Evolutionary conservation across 2,329 filamentous ascomycete species (phyloP).

Genomic region (Sporothrix brunneoviolacea): DNA sequence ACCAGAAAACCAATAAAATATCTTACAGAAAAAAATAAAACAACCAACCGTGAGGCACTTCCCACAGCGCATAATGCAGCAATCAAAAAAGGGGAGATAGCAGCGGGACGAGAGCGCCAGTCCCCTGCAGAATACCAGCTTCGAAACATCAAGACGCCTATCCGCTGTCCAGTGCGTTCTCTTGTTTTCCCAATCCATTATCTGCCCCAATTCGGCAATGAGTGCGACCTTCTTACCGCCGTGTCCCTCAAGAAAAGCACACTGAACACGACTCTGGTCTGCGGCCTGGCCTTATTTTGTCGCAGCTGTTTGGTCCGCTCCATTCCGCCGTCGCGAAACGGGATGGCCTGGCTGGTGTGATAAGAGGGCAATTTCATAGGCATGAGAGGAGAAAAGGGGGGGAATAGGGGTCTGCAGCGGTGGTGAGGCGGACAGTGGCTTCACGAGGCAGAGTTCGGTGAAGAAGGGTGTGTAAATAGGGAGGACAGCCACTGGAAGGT

Average conservation of each 20-base stretch:
- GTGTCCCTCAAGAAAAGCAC: too few relatives aligned
- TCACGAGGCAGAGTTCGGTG: conserved; percentile 17
- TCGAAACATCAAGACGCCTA: not conserved
- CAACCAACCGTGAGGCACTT: not conserved
- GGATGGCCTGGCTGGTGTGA: not conserved
- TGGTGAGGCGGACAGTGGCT: conserved; percentile 4
- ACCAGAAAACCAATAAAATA: too few relatives aligned
- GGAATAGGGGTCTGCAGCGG: conserved; percentile 15
- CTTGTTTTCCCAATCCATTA: too few relatives aligned
- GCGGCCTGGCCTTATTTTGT: too few relatives aligned
- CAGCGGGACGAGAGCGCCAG: not conserved
- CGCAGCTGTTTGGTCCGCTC: too few relatives aligned
- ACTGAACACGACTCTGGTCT: too few relatives aligned
- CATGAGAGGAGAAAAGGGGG: not conserved
- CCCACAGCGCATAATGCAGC: conserved; percentile 4
- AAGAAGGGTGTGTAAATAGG: conserved; percentile 13
- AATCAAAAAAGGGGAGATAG: not conserved
- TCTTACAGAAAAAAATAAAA: not conserved
- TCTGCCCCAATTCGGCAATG: conserved; percentile 7
- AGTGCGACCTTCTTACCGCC: conserved; percentile 6
- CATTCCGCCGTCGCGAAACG: too few relatives aligned
- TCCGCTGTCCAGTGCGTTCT: too few relatives aligned
- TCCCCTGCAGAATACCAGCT: too few relatives aligned
- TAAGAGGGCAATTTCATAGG: not conserved
- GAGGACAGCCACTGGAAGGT: too few relatives aligned